phyloP scores from a whole-genome alignment of 768 basidiomycete genomes.

The Tylopilus sp. region DNA sequence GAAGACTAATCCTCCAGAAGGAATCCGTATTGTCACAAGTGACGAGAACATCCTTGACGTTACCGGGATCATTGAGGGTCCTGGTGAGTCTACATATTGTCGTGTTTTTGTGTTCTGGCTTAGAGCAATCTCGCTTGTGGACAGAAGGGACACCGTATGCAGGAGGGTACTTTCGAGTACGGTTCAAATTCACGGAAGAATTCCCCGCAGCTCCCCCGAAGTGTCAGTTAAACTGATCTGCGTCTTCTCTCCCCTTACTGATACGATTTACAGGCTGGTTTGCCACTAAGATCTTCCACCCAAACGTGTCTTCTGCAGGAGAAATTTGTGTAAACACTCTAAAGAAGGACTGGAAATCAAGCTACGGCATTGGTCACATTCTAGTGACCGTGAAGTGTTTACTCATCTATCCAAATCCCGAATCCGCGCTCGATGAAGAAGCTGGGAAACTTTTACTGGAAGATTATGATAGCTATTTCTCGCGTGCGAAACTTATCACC shows the following conservation, averaged over 20 bases:
- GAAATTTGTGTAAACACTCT: slow-evolving; percentile 97
- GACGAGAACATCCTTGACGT: slow-evolving; percentile 90
- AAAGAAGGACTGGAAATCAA: slow-evolving; percentile 95
- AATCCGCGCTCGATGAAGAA: slow-evolving; percentile 94
- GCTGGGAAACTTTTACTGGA: slow-evolving; percentile 90
- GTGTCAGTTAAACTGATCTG: slow-evolving; percentile 46
- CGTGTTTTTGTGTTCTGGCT: slow-evolving; percentile 1
- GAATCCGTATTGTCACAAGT: slow-evolving; percentile 81
- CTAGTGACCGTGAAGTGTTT: slow-evolving; percentile 92
- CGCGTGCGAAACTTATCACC: slow-evolving; percentile 84
- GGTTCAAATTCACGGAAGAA: slow-evolving; percentile 89
- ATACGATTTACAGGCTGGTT: slow-evolving; percentile 65
- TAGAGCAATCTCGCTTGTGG: slow-evolving; percentile 6
- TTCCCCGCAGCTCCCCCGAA: slow-evolving; percentile 94
- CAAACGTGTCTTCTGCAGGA: slow-evolving; percentile 85
- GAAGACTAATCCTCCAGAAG: slow-evolving; percentile 81
- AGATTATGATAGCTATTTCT: slow-evolving; percentile 84
- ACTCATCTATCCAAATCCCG: slow-evolving; percentile 94
- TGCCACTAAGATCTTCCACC: slow-evolving; percentile 94
- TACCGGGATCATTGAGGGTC: slow-evolving; percentile 85
- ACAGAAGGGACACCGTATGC: slow-evolving; percentile 66
- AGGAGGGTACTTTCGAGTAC: slow-evolving; percentile 68
- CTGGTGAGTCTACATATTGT: slow-evolving; percentile 52
- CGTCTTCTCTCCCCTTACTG: neutral
- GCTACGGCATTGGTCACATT: slow-evolving; percentile 88